phyloP scores from a whole-genome alignment of 768 basidiomycete genomes.

The Suillus ampliporus region DNA sequence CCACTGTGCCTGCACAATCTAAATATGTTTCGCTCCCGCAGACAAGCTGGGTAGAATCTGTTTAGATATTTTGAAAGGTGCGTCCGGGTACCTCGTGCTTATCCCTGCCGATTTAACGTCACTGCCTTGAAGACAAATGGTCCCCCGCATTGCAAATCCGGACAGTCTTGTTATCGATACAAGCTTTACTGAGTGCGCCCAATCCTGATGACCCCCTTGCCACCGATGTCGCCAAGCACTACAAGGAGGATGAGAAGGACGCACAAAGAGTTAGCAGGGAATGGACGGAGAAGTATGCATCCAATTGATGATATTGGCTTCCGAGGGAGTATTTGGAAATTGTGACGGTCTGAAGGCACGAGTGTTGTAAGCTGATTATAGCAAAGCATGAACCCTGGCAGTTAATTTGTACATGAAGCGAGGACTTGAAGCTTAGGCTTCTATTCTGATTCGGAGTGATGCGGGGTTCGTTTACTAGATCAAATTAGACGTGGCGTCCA shows the following conservation, averaged over 20 bases:
- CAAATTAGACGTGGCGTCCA: constrained; percentile 5
- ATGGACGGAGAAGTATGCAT: constrained; percentile 93
- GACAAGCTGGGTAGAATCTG: constrained; percentile 99
- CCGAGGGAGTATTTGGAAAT: constrained; percentile 1
- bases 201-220: constrained; percentile 97
- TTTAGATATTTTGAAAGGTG: constrained; percentile 96
- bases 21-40: constrained; percentile 35
- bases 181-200: constrained; percentile 94
- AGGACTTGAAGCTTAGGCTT: background rate
- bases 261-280: constrained; percentile 92
- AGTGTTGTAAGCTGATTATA: constrained; percentile 16
- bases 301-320: constrained; percentile 24
- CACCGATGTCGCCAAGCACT: constrained; percentile 96
- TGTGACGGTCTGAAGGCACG: background rate
- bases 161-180: constrained; percentile 94
- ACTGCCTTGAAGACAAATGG: constrained; percentile 83
- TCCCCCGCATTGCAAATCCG: constrained; percentile 98
- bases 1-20: constrained; percentile 13
- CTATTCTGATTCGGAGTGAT: constrained; percentile 1
- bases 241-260: constrained; percentile 96
- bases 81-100: constrained; percentile 17
- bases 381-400: constrained; percentile 6
- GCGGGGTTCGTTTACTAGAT: constrained; percentile 2
- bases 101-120: background rate
- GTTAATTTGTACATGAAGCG: constrained; percentile 16